These are phyloP conservation scores for Aspergillus ellipticus DNA, from an alignment of 495 filamentous ascomycete species.

Conservation along the genomic window DNA sequence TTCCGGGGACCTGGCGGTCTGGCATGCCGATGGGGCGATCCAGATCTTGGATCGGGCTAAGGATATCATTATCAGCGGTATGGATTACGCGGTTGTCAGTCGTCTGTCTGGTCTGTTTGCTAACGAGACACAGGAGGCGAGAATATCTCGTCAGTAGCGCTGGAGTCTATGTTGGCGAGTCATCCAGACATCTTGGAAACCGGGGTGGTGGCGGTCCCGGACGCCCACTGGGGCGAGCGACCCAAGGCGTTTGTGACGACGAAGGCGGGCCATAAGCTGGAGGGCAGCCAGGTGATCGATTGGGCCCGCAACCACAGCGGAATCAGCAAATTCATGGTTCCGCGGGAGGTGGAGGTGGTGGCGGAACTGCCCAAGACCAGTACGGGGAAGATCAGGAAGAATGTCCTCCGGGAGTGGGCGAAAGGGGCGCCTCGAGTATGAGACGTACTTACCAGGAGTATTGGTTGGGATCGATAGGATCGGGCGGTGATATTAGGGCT, in stretches of 20 bases:
- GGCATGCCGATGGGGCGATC: constrained; percentile 81
- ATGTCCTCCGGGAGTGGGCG: constrained; percentile 83
- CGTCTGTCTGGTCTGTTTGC: not conserved
- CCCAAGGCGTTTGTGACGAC: constrained; percentile 92
- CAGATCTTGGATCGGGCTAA: constrained; percentile 94
- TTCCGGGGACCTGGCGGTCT: constrained; percentile 88
- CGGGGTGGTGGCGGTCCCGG: constrained; percentile 83
- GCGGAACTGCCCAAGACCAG: constrained; percentile 90
- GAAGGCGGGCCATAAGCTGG: constrained; percentile 55
- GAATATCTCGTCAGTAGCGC: constrained; percentile 90
- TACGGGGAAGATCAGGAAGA: constrained; percentile 96
- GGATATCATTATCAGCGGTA: constrained; percentile 97
- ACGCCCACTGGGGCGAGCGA: constrained; percentile 90
- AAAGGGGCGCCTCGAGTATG: constrained; percentile 34
- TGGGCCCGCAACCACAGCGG: constrained; percentile 77
- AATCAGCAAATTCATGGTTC: constrained; percentile 95
- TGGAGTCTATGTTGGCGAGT: constrained; percentile 86
- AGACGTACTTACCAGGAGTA: no score
- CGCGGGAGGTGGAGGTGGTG: constrained; percentile 87
- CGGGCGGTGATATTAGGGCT: no score
- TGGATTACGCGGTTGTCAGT: constrained; percentile 9
- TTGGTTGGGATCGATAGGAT: not conserved
- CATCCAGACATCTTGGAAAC: constrained; percentile 89
- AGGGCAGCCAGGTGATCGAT: constrained; percentile 68
- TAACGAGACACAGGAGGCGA: constrained; percentile 65